Evolutionary conservation across 768 basidiomycete species (phyloP).

Genomic region (Phanerochaete carnosa): DNA sequence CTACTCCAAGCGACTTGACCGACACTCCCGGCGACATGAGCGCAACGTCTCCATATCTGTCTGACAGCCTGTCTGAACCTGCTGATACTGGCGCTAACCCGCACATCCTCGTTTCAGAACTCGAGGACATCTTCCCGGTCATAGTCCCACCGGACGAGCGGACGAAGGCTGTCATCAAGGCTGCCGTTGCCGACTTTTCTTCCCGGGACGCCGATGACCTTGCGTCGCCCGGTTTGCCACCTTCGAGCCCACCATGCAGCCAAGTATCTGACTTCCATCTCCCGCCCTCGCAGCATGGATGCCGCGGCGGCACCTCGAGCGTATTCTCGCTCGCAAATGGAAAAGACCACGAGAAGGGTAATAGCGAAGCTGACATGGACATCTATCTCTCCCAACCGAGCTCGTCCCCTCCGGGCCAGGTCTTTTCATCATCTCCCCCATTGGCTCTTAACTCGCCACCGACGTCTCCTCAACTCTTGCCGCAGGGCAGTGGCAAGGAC

Average conservation of each 20-base stretch:
- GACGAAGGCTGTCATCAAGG: neutral
- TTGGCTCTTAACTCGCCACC: slow-evolving; percentile 5
- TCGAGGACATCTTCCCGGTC: too few species aligned
- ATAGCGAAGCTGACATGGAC: neutral
- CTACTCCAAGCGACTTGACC: too few species aligned
- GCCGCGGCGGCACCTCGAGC: neutral
- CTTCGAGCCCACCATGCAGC: slow-evolving; percentile 9
- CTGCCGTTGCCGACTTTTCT: neutral
- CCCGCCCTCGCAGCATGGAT: neutral
- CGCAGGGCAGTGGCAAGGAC: neutral
- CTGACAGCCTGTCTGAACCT: neutral
- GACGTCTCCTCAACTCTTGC: slow-evolving; percentile 3
- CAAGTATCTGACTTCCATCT: slow-evolving; percentile 1
- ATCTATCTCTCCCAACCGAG: slow-evolving; percentile 1
- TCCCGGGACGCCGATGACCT: neutral
- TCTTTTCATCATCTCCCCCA: slow-evolving; percentile 15
- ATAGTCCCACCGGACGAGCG: too few species aligned
- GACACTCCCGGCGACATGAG: too few species aligned
- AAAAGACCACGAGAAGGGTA: neutral
- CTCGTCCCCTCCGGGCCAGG: slow-evolving; percentile 4
- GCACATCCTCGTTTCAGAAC: too few species aligned
- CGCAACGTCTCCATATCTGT: neutral
- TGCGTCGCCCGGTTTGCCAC: slow-evolving; percentile 1
- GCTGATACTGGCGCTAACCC: neutral
- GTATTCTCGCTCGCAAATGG: neutral